Base-by-base conservation (phyloP, 768 basidiomycete species). In the Inosperma sp. region DNA sequence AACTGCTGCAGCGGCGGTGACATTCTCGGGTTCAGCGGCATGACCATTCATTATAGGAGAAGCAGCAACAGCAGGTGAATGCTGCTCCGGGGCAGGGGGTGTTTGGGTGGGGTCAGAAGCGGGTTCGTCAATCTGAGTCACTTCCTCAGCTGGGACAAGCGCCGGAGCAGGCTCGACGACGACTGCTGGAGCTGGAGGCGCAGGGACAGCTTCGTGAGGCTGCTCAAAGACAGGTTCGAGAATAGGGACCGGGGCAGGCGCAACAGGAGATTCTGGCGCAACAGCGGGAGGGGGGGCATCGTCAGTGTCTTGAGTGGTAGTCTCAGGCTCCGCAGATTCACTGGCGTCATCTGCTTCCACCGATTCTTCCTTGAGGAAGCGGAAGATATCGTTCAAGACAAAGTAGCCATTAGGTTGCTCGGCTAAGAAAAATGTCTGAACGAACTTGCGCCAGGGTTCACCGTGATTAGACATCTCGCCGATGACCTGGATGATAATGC, bases 351-450 rank as follows among this genome's bases (percentile, higher is more conserved):
- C 92, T 23, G 77, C 77, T 57, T 92, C 92, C 48, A 89, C 84
- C 7, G 81, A 73, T 64, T 97, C 93, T 72, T 97, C 96, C 75
- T 96, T 97, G 56, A 99, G 77, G 79, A 96, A 98, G 53, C 96
- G 88, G 84, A 98, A 99, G 75, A 98, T 97, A 74, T 99, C 96
- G 72, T 99, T 99, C 71, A 99, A 84, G 57, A 99, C 96, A 66
- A 95, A 99, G 76, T 98, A 99, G 35, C 96, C 96, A 60, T 95
- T 96, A 12, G 93, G 92, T 72, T 99, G 96, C 70, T 97, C 93
- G 31, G 96, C 96, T 48, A 99, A 86, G 88, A 99, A 98, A 75
- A 99, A 98, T 6, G 95, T 97, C 73, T 99, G 96, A 9, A 93
- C 94, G 62, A 99, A 99, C 74, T 98, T 99, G 64, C 87, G 84